Conservation (phyloP, 2,329 filamentous ascomycete genomes). For the Microdochium nivale region DNA sequence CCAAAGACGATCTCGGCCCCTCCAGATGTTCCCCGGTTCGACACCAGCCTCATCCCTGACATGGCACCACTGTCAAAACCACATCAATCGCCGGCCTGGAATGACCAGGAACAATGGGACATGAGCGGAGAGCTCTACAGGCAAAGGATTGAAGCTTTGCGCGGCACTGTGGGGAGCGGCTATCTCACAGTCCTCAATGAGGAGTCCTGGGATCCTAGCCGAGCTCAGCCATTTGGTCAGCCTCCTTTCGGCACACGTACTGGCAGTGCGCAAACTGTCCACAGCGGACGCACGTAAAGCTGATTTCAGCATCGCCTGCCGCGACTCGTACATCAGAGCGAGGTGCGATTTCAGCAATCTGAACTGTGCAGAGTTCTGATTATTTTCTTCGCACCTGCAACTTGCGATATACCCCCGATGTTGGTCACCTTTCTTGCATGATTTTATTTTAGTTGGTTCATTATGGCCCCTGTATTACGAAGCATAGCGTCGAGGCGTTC, state of each 20-base stretch:
- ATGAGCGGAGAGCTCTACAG: constrained; percentile 70
- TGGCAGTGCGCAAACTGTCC: constrained; percentile 35
- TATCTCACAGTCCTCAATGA: constrained; percentile 85
- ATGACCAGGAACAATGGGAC: constrained; percentile 50
- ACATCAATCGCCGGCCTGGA: constrained; percentile 26
- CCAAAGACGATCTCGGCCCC: constrained; percentile 16
- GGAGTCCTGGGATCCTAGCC: constrained; percentile 51
- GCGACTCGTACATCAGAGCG: not conserved
- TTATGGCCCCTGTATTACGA: constrained; percentile 14
- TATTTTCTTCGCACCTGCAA: constrained; percentile 4
- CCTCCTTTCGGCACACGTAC: constrained; percentile 26
- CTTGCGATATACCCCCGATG: constrained; percentile 7
- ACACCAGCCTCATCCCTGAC: constrained; percentile 25
- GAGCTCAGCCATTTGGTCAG: constrained; percentile 26
- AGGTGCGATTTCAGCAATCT: constrained; percentile 1
- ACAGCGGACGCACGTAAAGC: constrained; percentile 43
- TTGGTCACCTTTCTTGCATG: constrained; percentile 11
- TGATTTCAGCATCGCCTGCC: constrained; percentile 19
- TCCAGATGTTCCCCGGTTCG: constrained; percentile 27
- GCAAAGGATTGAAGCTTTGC: constrained; percentile 78
- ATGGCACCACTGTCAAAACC: constrained; percentile 21
- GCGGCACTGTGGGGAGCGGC: constrained; percentile 75
- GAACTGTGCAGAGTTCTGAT: constrained; percentile 4
- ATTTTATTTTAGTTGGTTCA: constrained; percentile 12
- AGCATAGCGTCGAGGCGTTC: constrained; percentile 25